Evolutionary conservation across 139 green algal species (phyloP).

Genomic region (Raphidocelis subcapitata): DNA sequence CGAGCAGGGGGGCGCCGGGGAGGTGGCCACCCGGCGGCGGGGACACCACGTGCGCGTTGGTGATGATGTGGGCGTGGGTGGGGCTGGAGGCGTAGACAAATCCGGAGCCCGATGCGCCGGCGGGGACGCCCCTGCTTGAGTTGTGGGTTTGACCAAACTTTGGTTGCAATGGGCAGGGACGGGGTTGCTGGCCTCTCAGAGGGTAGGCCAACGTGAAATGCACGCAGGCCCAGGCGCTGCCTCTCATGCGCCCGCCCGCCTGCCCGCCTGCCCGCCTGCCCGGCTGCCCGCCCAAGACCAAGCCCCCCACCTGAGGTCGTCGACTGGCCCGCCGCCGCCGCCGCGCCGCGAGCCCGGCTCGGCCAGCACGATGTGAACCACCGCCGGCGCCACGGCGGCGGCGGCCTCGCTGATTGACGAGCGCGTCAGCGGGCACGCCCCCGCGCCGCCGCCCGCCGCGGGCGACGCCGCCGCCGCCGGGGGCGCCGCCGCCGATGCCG

Average conservation of each 20-base stretch:
- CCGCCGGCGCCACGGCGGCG: slow-evolving; percentile 21
- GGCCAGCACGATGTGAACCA: slow-evolving; percentile 30
- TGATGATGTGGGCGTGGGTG: slow-evolving; percentile 75
- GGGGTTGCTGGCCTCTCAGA: neutral
- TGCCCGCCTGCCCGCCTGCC: neutral
- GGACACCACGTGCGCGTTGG: slow-evolving; percentile 81
- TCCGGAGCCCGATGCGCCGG: slow-evolving; percentile 51
- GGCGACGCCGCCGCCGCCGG: neutral
- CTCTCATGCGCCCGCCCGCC: neutral
- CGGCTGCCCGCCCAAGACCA: neutral
- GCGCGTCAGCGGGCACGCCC: slow-evolving; percentile 13
- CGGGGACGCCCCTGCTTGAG: neutral
- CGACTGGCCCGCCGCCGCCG: neutral
- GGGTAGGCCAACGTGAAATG: neutral
- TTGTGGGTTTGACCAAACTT: neutral
- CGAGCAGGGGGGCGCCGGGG: too few relatives aligned
- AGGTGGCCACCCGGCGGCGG: slow-evolving; percentile 21
- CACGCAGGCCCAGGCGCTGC: neutral
- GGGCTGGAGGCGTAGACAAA: slow-evolving; percentile 61
- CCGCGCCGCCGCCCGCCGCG: neutral
- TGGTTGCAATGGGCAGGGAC: neutral
- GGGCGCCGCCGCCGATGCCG: slow-evolving; percentile 1
- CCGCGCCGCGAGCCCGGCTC: neutral
- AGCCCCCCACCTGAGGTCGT: too few relatives aligned
- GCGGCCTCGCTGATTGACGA: slow-evolving; percentile 22